Evolutionary conservation across 192 early-diverging fungal species (phyloP).

Genomic region (Linnemannia hyalina): DNA sequence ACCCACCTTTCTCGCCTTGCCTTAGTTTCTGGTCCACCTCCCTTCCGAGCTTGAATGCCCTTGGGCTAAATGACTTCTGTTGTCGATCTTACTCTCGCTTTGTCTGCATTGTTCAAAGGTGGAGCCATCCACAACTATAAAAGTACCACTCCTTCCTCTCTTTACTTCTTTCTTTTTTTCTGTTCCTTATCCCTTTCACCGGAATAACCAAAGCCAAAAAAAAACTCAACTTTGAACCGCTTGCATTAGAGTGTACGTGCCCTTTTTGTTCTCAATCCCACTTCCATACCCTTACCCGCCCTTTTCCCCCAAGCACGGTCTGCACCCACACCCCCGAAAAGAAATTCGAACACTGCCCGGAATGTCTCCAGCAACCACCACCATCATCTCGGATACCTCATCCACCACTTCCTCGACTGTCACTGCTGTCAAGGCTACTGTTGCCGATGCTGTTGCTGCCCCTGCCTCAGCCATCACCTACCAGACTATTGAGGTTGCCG

Average conservation of each 20-base stretch:
- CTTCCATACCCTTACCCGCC: neutral
- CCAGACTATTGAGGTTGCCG: conserved; percentile 1
- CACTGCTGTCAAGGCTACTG: neutral
- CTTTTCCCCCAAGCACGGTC: conserved; percentile 26
- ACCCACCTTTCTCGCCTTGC: conserved; percentile 1
- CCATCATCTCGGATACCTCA: neutral
- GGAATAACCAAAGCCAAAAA: conserved; percentile 12
- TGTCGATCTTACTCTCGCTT: neutral
- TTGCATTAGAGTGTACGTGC: neutral
- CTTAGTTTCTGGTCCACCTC: neutral
- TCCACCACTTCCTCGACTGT: neutral
- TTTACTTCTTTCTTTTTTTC: neutral
- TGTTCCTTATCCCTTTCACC: conserved; percentile 4
- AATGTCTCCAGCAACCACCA: conserved; percentile 41
- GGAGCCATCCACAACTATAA: neutral
- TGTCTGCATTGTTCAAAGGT: neutral
- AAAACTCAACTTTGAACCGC: neutral
- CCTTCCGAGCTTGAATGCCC: neutral
- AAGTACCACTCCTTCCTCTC: neutral
- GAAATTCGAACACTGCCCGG: conserved; percentile 36
- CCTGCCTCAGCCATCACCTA: conserved; percentile 22
- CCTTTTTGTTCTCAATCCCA: neutral
- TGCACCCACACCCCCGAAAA: conserved; percentile 48
- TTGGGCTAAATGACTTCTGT: neutral
- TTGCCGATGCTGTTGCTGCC: neutral